Base-by-base conservation (phyloP, 176 grass and related monocot genomes). In the Zoysia japonica region DNA sequence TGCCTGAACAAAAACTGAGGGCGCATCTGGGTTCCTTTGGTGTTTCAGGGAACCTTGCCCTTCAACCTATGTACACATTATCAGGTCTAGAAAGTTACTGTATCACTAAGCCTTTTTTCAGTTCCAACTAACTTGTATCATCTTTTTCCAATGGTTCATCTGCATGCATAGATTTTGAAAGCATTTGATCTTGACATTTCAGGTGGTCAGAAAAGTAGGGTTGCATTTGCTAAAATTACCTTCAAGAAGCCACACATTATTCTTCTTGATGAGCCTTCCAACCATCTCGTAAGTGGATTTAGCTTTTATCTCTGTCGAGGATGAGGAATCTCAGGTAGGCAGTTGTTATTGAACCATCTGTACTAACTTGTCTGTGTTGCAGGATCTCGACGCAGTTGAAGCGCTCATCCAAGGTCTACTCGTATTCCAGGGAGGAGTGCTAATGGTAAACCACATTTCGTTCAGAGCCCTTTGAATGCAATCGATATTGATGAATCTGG, bases 181-280 rank as follows among this genome's bases (percentile, higher is more conserved):
- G 79, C 14, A 28, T 78, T 80, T 57, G 79, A 60, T 78, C 61
- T 65, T 70, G 52, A 82, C 46, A 53, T 86, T 76, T 53, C 83
- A 98, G 95, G 95, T 87, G 92, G 95, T 83, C 95, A 98, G 84
- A 98, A 94, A 74, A 98, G 95, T 70, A 92, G 92, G 78, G 95
- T 98, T 47, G 92, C 95, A 37, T 98, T 98, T 14, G 89, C 95
- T 11, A 94, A 98, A 67, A 98, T 98, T 62, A 98, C 95, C 55
- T 98, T 98, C 76, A 98, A 93, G 82, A 98, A 98, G 60, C 95
- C 95, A 38, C 95, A 98, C 80, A 92, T 94, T 65, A 92, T 94
- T 89, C 86, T 98, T 42, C 90, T 98, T 16, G 95, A 98, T 14
- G 95, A 98, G 73, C 95, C 95, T 39, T 98, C 92, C 82, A 98